A percentile compares a stretch with the other conserved stretches of the same genome.
Conservation (phyloP, 2,329 filamentous ascomycete species). For the Aspergillus arachidicola region DNA sequence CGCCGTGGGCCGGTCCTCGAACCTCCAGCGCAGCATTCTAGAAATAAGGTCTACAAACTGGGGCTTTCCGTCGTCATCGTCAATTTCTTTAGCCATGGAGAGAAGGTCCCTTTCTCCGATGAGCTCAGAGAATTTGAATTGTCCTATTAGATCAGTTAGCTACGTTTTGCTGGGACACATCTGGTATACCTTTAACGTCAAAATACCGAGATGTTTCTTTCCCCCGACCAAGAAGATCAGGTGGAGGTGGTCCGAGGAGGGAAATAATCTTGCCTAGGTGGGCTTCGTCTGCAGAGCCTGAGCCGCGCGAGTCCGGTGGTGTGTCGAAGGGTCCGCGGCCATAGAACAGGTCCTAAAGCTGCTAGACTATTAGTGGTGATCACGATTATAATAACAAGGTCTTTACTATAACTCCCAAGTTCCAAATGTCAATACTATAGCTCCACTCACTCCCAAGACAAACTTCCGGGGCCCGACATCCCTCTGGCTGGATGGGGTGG, state of each 20-base stretch:
- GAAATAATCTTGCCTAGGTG: conserved; percentile 40
- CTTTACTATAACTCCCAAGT: conserved; percentile 33
- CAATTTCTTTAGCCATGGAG: conserved; percentile 10
- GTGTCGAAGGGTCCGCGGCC: conserved; percentile 19
- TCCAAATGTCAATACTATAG: conserved; percentile 38
- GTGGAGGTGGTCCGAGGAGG: conserved; percentile 36
- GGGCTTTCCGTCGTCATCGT: conserved; percentile 7
- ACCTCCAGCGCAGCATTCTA: conserved; percentile 18
- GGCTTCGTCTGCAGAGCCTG: conserved; percentile 11
- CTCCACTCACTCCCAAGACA: conserved; percentile 32
- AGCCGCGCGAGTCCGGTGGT: conserved; percentile 4
- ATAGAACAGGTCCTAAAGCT: conserved; percentile 29
- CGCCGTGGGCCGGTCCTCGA: conserved; percentile 3
- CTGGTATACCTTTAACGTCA: conserved; percentile 17
- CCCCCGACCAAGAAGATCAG: conserved; percentile 31
- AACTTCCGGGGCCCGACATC: conserved; percentile 36
- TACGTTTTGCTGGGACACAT: accelerated
- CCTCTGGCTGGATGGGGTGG: conserved; percentile 46
- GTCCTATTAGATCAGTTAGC: conserved; percentile 11
- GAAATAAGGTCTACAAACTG: conserved; percentile 16
- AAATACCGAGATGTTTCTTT: conserved; percentile 25
- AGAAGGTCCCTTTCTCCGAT: background rate
- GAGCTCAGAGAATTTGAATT: conserved; percentile 16
- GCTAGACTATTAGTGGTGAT: conserved; percentile 9
- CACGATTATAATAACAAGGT: conserved; percentile 3